Percentiles rank a stretch among this genome's conserved stretches.
These are phyloP conservation scores for Sphagnum magellanicum DNA, from an alignment of 228 moss, liverwort and hornwort genomes.

Conservation along the genomic window DNA sequence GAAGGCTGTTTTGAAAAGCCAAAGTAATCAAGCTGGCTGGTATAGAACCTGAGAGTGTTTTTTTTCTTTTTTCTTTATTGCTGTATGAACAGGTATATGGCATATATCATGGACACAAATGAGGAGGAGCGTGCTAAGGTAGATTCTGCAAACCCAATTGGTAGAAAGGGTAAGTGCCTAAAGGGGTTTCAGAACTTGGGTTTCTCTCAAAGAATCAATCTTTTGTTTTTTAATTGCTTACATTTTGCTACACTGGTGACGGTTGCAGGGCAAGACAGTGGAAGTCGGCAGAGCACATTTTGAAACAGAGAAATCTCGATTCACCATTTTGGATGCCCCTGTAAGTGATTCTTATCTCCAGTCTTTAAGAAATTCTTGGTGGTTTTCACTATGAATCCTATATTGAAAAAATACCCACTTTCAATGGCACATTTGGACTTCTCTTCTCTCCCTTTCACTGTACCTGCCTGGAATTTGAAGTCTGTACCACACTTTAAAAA, in stretches of 20 bases:
- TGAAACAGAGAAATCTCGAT: slow-evolving; percentile 78
- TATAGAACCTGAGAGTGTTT: no score
- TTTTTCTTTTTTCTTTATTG: no score
- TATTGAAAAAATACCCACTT: not conserved
- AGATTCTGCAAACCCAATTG: not conserved
- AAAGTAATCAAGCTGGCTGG: no score
- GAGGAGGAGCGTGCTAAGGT: slow-evolving; percentile 97
- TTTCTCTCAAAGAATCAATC: no score
- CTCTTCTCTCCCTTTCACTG: no score
- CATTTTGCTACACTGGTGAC: slow-evolving; percentile 2
- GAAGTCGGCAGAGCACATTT: slow-evolving; percentile 97
- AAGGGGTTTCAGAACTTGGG: no score
- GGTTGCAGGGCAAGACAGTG: slow-evolving; percentile 78
- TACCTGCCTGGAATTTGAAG: no score
- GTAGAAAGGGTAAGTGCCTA: no score
- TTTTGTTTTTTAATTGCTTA: not conserved
- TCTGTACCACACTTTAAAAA: no score
- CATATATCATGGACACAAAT: slow-evolving; percentile 97
- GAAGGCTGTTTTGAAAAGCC: no score
- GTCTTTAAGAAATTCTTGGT: not conserved
- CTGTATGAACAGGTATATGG: slow-evolving; percentile 70
- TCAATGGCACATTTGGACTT: no score
- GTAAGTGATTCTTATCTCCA: slow-evolving; percentile 21
- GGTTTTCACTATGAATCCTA: not conserved
- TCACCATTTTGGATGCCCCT: slow-evolving; percentile 94